These are phyloP conservation scores for Botrytis squamosa DNA, from an alignment of 2,329 filamentous ascomycete genomes.

Conservation along the genomic window DNA sequence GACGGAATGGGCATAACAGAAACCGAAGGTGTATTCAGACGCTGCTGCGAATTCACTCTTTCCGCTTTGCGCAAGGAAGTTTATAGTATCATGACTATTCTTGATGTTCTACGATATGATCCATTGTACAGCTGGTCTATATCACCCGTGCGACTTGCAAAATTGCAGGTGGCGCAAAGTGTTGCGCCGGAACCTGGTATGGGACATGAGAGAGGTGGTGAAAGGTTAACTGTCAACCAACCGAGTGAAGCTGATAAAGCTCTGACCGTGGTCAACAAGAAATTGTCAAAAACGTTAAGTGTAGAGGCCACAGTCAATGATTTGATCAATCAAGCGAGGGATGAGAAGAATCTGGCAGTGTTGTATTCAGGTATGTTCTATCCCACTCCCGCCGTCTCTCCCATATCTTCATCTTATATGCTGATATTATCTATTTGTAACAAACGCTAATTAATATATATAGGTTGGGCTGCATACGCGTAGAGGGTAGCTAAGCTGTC, in stretches of 20 bases:
- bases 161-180: constrained; percentile 61
- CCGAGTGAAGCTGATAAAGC: constrained; percentile 85
- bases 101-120: constrained; percentile 97
- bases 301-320: constrained; percentile 96
- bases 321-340: constrained; percentile 90
- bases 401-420: not conserved
- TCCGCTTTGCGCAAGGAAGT: constrained; percentile 93
- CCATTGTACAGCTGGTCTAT: constrained; percentile 95
- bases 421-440: not conserved
- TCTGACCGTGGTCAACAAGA: constrained; percentile 91
- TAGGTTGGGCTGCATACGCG: constrained; percentile 54
- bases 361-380: constrained; percentile 63
- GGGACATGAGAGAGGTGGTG: constrained; percentile 35
- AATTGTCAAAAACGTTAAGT: constrained; percentile 89
- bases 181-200: constrained; percentile 37
- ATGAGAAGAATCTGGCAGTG: constrained; percentile 88
- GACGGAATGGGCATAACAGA: constrained; percentile 96
- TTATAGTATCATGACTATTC: constrained; percentile 96
- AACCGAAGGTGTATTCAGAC: constrained; percentile 91
- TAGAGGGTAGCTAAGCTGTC: constrained; percentile 23
- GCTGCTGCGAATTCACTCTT: constrained; percentile 98
- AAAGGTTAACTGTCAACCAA: constrained; percentile 51
- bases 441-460: constrained; percentile 20
- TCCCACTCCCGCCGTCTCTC: not conserved
- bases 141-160: constrained; percentile 65